Percentiles rank a stretch among this genome's conserved stretches.
Conservation (phyloP, 495 filamentous ascomycete species). For the Echria macrotheca region DNA sequence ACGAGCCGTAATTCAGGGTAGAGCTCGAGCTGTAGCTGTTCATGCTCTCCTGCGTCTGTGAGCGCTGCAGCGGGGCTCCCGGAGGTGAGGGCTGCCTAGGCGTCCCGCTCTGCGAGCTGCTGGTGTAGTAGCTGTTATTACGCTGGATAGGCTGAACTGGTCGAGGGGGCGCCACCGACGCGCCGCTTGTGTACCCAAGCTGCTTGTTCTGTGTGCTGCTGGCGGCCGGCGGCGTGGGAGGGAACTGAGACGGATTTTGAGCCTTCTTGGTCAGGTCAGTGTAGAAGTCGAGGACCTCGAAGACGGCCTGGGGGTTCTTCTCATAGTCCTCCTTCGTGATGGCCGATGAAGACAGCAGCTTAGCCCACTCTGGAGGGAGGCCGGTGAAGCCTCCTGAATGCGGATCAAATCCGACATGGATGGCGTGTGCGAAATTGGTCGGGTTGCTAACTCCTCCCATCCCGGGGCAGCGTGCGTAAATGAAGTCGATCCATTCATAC, state of each 20-base stretch:
- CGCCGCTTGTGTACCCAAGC: slow-evolving; percentile 57
- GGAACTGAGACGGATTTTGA: slow-evolving; percentile 72
- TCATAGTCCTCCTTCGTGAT: slow-evolving; percentile 98
- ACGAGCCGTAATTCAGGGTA: slow-evolving; percentile 39
- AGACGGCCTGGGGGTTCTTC: slow-evolving; percentile 95
- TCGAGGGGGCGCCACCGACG: slow-evolving; percentile 72
- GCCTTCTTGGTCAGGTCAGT: slow-evolving; percentile 86
- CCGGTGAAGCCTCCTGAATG: slow-evolving; percentile 89
- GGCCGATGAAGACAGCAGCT: slow-evolving; percentile 86
- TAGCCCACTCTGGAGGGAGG: slow-evolving; percentile 92
- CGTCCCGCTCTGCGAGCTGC: slow-evolving; percentile 15
- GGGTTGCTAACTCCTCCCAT: slow-evolving; percentile 98
- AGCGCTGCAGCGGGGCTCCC: slow-evolving; percentile 36
- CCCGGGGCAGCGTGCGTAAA: slow-evolving; percentile 90
- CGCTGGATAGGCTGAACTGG: slow-evolving; percentile 48
- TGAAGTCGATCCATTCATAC: slow-evolving; percentile 97
- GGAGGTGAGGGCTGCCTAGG: slow-evolving; percentile 38
- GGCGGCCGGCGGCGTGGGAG: slow-evolving; percentile 52
- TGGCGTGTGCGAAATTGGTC: slow-evolving; percentile 91
- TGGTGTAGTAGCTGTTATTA: slow-evolving; percentile 40
- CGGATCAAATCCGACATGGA: slow-evolving; percentile 96
- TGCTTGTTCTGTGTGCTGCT: slow-evolving; percentile 58
- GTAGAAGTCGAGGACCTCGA: slow-evolving; percentile 96
- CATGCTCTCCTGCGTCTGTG: slow-evolving; percentile 37
- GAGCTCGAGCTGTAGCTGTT: slow-evolving; percentile 16